Evolutionary conservation across 306 rosid genomes (phyloP).

Genomic region (Prunus mume): DNA sequence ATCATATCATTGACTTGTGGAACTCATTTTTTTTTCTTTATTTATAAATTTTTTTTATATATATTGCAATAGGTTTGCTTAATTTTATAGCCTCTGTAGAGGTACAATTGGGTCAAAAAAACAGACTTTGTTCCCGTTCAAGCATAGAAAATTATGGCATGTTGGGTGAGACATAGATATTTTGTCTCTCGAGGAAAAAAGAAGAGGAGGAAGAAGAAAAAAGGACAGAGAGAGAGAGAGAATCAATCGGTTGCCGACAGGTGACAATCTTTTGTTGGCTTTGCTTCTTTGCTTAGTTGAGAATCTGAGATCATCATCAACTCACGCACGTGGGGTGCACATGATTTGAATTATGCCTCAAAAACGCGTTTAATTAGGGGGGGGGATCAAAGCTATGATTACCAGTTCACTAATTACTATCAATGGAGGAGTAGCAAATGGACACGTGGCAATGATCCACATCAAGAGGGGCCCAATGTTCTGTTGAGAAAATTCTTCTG

Average conservation of each 20-base stretch:
- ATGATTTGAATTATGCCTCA: slow-evolving; percentile 28
- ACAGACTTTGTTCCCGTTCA: slow-evolving; percentile 32
- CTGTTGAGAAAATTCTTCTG: slow-evolving; percentile 1
- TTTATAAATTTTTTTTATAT: background rate
- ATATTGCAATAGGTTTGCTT: background rate
- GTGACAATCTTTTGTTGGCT: slow-evolving; percentile 23
- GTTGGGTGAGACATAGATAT: slow-evolving; percentile 29
- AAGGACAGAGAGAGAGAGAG: background rate
- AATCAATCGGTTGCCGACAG: slow-evolving; percentile 47
- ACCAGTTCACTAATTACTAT: background rate
- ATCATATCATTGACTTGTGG: too few species aligned
- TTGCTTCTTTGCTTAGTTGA: background rate
- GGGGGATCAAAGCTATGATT: slow-evolving; percentile 15
- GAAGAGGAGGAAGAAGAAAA: background rate
- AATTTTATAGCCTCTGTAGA: background rate
- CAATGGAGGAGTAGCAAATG: background rate
- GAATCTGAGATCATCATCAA: background rate
- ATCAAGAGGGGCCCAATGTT: background rate
- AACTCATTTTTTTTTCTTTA: too few species aligned
- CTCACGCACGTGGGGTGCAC: slow-evolving; percentile 64
- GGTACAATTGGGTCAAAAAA: slow-evolving; percentile 39
- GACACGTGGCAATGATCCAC: background rate
- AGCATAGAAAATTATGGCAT: slow-evolving; percentile 36
- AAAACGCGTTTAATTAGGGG: slow-evolving; percentile 42
- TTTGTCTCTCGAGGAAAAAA: background rate